Conservation (phyloP, 2,329 filamentous ascomycete genomes). For the Fusarium mexicanum region DNA sequence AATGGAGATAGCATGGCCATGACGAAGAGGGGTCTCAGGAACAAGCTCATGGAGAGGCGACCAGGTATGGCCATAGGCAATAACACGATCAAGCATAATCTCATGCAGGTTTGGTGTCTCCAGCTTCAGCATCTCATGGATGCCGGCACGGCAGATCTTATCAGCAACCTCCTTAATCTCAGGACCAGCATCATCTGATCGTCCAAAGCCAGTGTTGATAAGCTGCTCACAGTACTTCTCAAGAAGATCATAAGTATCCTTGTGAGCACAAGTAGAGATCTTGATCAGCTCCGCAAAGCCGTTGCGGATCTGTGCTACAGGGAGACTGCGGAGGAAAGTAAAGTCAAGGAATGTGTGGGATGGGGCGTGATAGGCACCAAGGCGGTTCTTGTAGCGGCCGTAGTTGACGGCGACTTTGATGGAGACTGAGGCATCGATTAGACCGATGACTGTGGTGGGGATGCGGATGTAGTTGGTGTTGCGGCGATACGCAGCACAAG, state of each 20-base stretch:
- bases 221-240: conserved; percentile 76
- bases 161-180: conserved; percentile 71
- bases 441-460: conserved; percentile 77
- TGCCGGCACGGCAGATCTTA: conserved; percentile 73
- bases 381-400: conserved; percentile 78
- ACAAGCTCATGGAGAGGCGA: conserved; percentile 77
- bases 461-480: conserved; percentile 80
- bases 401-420: conserved; percentile 86
- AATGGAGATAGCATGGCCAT: conserved; percentile 79
- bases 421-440: conserved; percentile 79
- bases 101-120: conserved; percentile 79
- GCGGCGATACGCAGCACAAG: conserved; percentile 75
- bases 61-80: conserved; percentile 81
- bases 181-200: conserved; percentile 62
- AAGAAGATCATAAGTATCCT: conserved; percentile 72
- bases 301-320: conserved; percentile 74
- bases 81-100: conserved; percentile 76
- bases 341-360: conserved; percentile 79
- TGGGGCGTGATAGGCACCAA: conserved; percentile 78
- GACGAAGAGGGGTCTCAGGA: conserved; percentile 73
- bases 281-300: conserved; percentile 81
- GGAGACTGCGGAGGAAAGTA: conserved; percentile 74
- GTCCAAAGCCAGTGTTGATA: conserved; percentile 72
- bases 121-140: conserved; percentile 77
- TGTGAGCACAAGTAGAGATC: conserved; percentile 76